Evolutionary conservation across 1,284 basidiomycete species (phyloP).

Genomic region (Austroboletus novae-zelandiae): DNA sequence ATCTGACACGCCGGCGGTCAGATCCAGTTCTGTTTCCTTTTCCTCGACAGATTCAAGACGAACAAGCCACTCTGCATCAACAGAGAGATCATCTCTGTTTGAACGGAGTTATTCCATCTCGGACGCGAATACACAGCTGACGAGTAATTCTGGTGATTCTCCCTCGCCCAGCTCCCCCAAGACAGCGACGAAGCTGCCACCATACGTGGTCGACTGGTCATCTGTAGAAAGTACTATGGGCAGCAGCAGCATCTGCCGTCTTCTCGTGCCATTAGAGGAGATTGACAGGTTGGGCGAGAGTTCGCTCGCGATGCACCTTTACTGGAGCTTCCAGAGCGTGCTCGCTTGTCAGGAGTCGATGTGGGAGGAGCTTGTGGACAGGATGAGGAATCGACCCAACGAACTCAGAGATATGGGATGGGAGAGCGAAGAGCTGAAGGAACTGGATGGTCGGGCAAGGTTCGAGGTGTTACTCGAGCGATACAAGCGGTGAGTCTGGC

Average conservation of each 20-base stretch:
- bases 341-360: conserved; percentile 72
- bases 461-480: conserved; percentile 65
- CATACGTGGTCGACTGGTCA: conserved; percentile 33
- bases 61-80: conserved; percentile 30
- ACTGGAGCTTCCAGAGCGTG: conserved; percentile 61
- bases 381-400: conserved; percentile 51
- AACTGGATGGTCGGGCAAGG: conserved; percentile 49
- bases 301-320: conserved; percentile 69
- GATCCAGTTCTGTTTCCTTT: conserved; percentile 48
- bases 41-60: conserved; percentile 40
- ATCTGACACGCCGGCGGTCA: conserved; percentile 22
- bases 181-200: conserved; percentile 16
- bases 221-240: conserved; percentile 36
- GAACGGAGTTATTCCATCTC: conserved; percentile 21
- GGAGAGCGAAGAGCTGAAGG: conserved; percentile 61
- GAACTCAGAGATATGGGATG: conserved; percentile 59
- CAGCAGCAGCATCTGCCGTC: conserved; percentile 34
- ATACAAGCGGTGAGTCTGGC: conserved; percentile 51
- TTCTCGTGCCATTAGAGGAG: conserved; percentile 45
- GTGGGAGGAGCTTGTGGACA: conserved; percentile 73
- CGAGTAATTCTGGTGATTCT: conserved; percentile 16
- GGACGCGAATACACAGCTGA: conserved; percentile 24
- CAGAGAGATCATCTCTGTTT: conserved; percentile 33
- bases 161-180: conserved; percentile 19
- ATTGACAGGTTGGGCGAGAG: conserved; percentile 52